Base-by-base conservation (phyloP, 805 yeast genomes). In the Spathaspora arborariae region DNA sequence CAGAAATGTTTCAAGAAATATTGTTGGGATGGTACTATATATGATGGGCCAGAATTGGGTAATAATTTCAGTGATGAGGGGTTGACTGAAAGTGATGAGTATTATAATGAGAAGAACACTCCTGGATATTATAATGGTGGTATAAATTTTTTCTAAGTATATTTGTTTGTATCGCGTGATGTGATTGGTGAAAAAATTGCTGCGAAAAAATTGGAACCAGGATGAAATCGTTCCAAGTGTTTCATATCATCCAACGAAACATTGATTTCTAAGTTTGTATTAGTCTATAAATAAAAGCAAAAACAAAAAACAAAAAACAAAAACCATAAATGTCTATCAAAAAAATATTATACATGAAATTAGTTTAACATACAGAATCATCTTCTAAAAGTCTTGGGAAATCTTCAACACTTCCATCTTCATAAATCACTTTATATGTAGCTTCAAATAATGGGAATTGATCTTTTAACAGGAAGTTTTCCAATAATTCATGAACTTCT, bases 401-500 rank as follows among this genome's bases (percentile, higher is more conserved):
- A 57, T 81, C 81, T 53, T 84, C 84, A 66, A 91, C 85, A 54
- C 82, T 76, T 56, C 82, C 82, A 48, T 79, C 77, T 51, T 88
- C 89, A 68, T 81, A 89, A 47, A 89, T 80, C 56, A 92, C 88
- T 61, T 81, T 84, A 70, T 90, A 90, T 42, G 95, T 90, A 39
- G 87, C 84, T 54, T 76, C 80, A 58, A 85, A 81, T 51, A 85
- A 75, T 52, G 98, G 98, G 80, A 85, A 92, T 53, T 90, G 94
- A 42, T 73, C 74, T 49, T 72, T 60, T 62, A 76, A 68, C 45
- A 70, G 67, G 59, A 74, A 75, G 52, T 74, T 75, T 35, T 65
- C 73, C 62, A 88, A 78, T 65, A 90, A 81, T 59, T 87, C 95
- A 67, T 89, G 87, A 39, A 94, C 97, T 75, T 94, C 99, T 63